phyloP scores from a whole-genome alignment of 2,329 filamentous ascomycete genomes.

The Fusarium sp. region DNA sequence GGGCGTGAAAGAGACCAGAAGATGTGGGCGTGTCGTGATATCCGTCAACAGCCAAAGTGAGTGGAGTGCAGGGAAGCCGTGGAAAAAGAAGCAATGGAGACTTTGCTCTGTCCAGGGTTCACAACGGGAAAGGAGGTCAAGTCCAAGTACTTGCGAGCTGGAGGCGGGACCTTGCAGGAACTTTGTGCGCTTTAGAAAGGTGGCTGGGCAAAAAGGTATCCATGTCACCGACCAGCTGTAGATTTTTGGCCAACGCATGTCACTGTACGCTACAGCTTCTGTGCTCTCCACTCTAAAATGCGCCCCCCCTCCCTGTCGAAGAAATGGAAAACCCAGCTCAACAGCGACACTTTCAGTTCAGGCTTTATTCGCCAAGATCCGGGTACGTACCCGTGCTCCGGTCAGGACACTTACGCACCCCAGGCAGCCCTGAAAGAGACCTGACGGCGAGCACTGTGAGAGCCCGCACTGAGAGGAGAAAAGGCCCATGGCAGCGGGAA shows the following conservation, averaged over 20 bases:
- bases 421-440: constrained; percentile 22
- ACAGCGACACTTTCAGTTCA: constrained; percentile 25
- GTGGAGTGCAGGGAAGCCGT: constrained; percentile 37
- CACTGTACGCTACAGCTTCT: constrained; percentile 26
- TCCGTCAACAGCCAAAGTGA: constrained; percentile 26
- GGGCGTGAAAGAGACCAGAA: constrained; percentile 13
- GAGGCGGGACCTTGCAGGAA: constrained; percentile 28
- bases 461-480: neutral
- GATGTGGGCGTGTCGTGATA: constrained; percentile 31
- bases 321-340: constrained; percentile 36
- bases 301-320: constrained; percentile 30
- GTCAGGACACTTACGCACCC: constrained; percentile 30
- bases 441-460: constrained; percentile 7
- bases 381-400: constrained; percentile 38
- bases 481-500: constrained; percentile 1
- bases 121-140: constrained; percentile 19
- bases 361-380: constrained; percentile 27
- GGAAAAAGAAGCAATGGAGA: constrained; percentile 42
- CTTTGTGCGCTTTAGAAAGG: neutral
- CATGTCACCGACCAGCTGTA: neutral
- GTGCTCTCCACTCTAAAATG: constrained; percentile 26
- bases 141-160: constrained; percentile 21
- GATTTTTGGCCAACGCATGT: neutral
- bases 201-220: constrained; percentile 23
- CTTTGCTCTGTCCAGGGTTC: constrained; percentile 16